A percentile compares a stretch with the other conserved stretches of the same genome.
Conservation (phyloP, 768 basidiomycete species). For the Russula sp. region DNA sequence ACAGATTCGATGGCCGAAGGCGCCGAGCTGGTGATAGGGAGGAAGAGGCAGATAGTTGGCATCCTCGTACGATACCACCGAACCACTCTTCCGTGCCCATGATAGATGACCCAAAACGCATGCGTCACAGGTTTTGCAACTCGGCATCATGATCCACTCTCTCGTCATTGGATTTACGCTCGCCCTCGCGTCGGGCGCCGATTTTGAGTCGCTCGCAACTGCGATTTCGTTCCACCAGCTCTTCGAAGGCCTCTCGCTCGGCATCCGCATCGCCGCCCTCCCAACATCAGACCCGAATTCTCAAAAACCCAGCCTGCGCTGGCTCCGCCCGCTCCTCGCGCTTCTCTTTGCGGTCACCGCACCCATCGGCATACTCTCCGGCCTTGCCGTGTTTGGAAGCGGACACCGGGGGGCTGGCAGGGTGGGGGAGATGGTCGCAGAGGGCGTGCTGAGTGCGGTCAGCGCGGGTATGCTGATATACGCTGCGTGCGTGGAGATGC, state of each 20-base stretch:
- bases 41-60: conserved; percentile 63
- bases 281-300: conserved; percentile 34
- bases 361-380: conserved; percentile 59
- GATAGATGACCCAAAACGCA: neutral
- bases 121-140: conserved; percentile 59
- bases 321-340: conserved; percentile 48
- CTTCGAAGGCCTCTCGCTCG: conserved; percentile 79
- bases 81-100: neutral
- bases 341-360: conserved; percentile 69
- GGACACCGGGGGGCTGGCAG: conserved; percentile 30
- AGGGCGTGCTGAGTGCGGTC: conserved; percentile 75
- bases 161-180: conserved; percentile 76
- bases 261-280: conserved; percentile 69
- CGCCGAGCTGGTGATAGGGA: conserved; percentile 37
- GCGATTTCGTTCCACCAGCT: conserved; percentile 80
- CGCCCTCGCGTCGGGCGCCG: conserved; percentile 58
- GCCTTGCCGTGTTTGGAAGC: conserved; percentile 43
- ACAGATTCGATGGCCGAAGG: conserved; percentile 16
- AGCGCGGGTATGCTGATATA: conserved; percentile 83
- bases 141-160: conserved; percentile 86
- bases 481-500: conserved; percentile 80
- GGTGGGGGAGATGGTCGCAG: conserved; percentile 48
- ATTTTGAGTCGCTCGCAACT: conserved; percentile 68
- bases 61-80: conserved; percentile 48
- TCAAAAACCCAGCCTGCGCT: conserved; percentile 21